Evolutionary conservation across 352 stramenopile genomes (phyloP), one percentile per base, ranked within the genome.

Genomic region (Phytopythium boreale): DNA sequence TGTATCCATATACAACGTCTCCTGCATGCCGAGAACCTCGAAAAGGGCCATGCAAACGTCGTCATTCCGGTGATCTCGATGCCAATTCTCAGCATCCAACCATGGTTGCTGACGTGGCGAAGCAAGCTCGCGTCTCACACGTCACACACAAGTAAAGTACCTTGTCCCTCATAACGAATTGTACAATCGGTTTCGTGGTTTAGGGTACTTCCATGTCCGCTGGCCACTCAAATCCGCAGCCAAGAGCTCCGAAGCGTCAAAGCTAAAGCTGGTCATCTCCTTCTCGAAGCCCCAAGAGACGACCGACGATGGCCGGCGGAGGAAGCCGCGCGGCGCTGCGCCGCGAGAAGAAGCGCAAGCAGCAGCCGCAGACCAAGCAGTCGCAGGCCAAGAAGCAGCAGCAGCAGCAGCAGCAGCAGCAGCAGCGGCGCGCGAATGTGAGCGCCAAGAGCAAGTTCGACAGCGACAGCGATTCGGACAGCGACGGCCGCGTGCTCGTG

Each of bases 391-490:
- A 34, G 5, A 26, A 39, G 15, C 44, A 63, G 46, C 65, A 71
- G 26, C 61, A 70, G 53, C 53, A 67, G 41, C 15, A 31, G 4
- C 11, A 31, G 4, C 56, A 43, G 36, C 31, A 22, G 37, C 29
- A 50, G 34, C 34, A 34, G 29, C 29, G 4, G 29, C 29, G 29
- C 29, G 3, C 27, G 34, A 20, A 29, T 20, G n/a, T 14, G 34
- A 39, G 34, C 34, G 34, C 34, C 43, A 49, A 5, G 43, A 49
- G 43, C 43, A 64, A 47, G 67, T 77, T 64, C 27, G 59, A 64
- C 15, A 79, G 63, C 43, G 72, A 80, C 59, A 77, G 75, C 64
- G 74, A 80, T 72, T 77, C 64, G 46, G 82, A 88, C 66, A 76
- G 64, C 24, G 71, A 75, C 59, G 71, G 66, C 49, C 57, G 55